These are phyloP conservation scores for Diaporthe caulivora DNA, from an alignment of 2,329 filamentous ascomycete species.

Conservation along the genomic window DNA sequence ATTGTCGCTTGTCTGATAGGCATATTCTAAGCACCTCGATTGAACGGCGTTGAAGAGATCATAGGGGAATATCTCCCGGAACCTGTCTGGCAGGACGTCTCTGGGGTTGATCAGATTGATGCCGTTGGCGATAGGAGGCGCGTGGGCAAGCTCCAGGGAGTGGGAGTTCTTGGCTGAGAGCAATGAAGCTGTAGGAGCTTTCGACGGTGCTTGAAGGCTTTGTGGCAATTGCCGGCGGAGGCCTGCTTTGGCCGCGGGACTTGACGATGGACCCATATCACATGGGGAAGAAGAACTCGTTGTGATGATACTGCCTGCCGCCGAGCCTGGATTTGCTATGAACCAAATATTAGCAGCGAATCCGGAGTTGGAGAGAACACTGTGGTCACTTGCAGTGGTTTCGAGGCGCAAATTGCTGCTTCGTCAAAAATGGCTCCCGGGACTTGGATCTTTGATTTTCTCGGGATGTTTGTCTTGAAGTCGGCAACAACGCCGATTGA, in stretches of 20 bases:
- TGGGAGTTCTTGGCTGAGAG: neutral
- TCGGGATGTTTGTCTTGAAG: neutral
- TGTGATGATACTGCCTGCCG: no score
- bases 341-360: neutral
- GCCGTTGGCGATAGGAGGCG: constrained; percentile 53
- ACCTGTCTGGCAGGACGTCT: constrained; percentile 74
- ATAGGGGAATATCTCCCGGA: constrained; percentile 79
- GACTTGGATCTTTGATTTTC: neutral
- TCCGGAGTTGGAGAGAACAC: neutral
- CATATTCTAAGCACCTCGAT: constrained; percentile 78
- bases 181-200: neutral
- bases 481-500: neutral
- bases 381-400: neutral
- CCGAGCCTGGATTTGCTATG: neutral
- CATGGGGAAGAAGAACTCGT: constrained; percentile 14
- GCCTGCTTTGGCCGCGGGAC: constrained; percentile 25
- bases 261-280: neutral
- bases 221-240: constrained; percentile 14
- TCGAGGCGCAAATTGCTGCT: neutral
- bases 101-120: constrained; percentile 55
- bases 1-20: constrained; percentile 79
- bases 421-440: neutral
- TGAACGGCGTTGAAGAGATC: constrained; percentile 85
- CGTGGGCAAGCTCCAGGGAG: constrained; percentile 34
- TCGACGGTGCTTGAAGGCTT: neutral